Evolutionary conservation across 2,329 filamentous ascomycete species (phyloP), one percentile per base, ranked within the genome.

Genomic region (Xylaria sp.): DNA sequence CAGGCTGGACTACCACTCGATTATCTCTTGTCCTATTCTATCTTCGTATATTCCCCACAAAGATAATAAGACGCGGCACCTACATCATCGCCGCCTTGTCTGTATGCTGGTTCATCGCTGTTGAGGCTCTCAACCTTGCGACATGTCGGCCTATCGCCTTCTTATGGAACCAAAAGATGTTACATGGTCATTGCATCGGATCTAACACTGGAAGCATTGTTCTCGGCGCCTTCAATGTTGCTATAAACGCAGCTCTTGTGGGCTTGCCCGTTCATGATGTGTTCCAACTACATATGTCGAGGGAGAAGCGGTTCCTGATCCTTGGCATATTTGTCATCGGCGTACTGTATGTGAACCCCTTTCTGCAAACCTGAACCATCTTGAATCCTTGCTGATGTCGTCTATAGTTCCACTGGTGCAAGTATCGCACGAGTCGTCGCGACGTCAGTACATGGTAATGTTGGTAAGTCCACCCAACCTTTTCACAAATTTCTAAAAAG

Each of bases 61-160:
- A 18, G 48, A 52, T 39, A 16, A 34, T 65, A 23, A 53, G 56
- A 4, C 56, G 59, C 18, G 60, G 62, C 51, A 55, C 58, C 1
- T 61, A 59, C 19, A 42, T 54, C 6, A 54, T 65, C 19, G 60
- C 51, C 3, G 30, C 34, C 1, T 10, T 39, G 19, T 65, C 50
- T 30, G 50, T 68, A 2, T 66, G 69, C 8, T 68, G 63, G 48
- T 65, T 76, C 13, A 63, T 69, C 0, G 71, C 76, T 48, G 67
- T 74, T 61, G 72, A 71, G 49, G 69, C 72, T 1, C 62, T 72
- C 11, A 67, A 79, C 9, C 72, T 72, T 11, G 73, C 70, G 0
- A 68, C 52, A 11, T 65, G 63, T 34, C 53, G 13, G 9, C 63
- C 63, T 2, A 60, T 64, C 35, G n/a, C 56, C 13, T 60, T 34